These are phyloP conservation scores for Funneliformis mosseae DNA, from an alignment of 192 early-diverging fungal species.

Conservation along the genomic window DNA sequence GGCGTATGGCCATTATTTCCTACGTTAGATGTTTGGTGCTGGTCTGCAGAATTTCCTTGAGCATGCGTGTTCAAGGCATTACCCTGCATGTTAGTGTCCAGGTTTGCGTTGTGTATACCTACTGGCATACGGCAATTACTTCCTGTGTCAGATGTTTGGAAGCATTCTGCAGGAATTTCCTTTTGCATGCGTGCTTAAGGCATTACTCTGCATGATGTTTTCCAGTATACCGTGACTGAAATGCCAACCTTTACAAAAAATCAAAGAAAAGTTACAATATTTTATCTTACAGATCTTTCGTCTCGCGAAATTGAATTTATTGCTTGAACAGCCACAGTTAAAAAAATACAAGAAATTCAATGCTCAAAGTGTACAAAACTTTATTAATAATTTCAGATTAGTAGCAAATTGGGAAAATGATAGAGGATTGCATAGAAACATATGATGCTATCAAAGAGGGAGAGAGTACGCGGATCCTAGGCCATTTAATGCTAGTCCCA, in stretches of 20 bases:
- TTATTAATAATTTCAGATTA: too few species aligned
- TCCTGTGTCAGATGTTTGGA: constrained; percentile 27
- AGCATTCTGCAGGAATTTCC: constrained; percentile 8
- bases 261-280: constrained; percentile 2
- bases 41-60: background rate
- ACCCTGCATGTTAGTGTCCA: constrained; percentile 27
- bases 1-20: constrained; percentile 7
- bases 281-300: too few species aligned
- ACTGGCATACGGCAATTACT: constrained; percentile 26
- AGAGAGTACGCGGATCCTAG: too few species aligned
- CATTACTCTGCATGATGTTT: constrained; percentile 16
- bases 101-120: constrained; percentile 18
- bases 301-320: too few species aligned
- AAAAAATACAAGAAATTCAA: too few species aligned
- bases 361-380: too few species aligned
- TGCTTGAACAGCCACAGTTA: too few species aligned
- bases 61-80: constrained; percentile 28
- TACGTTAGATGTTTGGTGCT: constrained; percentile 9
- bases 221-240: constrained; percentile 16
- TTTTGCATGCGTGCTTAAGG: constrained; percentile 18
- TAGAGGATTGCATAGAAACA: too few species aligned
- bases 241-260: background rate
- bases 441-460: too few species aligned
- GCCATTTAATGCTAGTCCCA: too few species aligned
- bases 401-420: too few species aligned